These are phyloP conservation scores for Phytophthora lateralis DNA, from an alignment of 352 stramenopile genomes.

Conservation along the genomic window DNA sequence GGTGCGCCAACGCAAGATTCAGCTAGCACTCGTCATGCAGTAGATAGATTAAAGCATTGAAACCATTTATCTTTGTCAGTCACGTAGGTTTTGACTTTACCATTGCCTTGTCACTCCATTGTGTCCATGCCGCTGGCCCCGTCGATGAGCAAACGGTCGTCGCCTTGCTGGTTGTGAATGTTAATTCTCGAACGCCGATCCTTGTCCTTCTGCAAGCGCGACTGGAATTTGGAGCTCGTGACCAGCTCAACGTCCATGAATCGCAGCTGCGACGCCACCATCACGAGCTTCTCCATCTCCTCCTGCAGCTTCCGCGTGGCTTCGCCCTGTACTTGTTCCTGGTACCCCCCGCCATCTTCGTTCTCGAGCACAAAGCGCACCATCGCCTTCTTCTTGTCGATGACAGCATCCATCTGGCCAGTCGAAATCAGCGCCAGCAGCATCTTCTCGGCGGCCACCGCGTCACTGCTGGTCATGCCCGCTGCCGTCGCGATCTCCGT, in stretches of 20 bases:
- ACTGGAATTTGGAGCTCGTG: slow-evolving; percentile 82
- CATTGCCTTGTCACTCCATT: slow-evolving; percentile 43
- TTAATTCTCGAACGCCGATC: slow-evolving; percentile 61
- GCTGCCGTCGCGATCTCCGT: slow-evolving; percentile 59
- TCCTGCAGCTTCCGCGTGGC: slow-evolving; percentile 58
- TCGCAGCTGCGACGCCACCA: slow-evolving; percentile 71
- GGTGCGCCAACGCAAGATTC: slow-evolving; percentile 83
- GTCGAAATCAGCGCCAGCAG: slow-evolving; percentile 60
- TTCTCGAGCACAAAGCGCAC: slow-evolving; percentile 79
- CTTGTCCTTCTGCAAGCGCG: slow-evolving; percentile 76
- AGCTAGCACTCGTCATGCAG: slow-evolving; percentile 83
- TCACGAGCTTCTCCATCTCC: slow-evolving; percentile 80
- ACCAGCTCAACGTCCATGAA: slow-evolving; percentile 83
- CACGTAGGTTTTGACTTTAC: slow-evolving; percentile 11
- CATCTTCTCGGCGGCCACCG: slow-evolving; percentile 58
- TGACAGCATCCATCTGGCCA: slow-evolving; percentile 63
- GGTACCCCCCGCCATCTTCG: slow-evolving; percentile 33
- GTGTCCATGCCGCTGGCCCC: slow-evolving; percentile 57
- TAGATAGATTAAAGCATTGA: slow-evolving; percentile 32
- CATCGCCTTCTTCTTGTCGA: slow-evolving; percentile 81
- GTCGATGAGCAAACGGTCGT: slow-evolving; percentile 46
- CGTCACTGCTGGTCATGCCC: slow-evolving; percentile 42
- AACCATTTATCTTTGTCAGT: slow-evolving; percentile 15
- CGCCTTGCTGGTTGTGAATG: slow-evolving; percentile 52
- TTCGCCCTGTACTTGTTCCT: slow-evolving; percentile 45